Evolutionary conservation across 2,329 filamentous ascomycete species (phyloP).

Genomic region (Tolypocladium endophyticum): DNA sequence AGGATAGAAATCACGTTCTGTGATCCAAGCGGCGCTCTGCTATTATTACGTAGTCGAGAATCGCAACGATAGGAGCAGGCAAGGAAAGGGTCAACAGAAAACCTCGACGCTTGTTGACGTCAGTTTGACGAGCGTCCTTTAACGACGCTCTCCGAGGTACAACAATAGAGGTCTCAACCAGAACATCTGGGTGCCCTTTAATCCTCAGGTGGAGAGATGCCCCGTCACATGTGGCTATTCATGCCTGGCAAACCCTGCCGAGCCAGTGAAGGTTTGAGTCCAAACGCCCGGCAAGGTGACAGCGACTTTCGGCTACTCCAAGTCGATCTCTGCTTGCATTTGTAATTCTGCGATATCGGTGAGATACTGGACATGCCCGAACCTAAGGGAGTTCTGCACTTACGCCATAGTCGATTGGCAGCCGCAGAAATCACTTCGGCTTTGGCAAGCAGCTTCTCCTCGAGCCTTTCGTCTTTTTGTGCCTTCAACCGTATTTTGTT

Average conservation of each 20-base stretch:
- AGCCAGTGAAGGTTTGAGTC: not conserved
- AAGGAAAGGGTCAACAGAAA: not conserved
- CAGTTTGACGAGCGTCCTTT: not conserved
- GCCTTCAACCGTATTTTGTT: constrained; percentile 49
- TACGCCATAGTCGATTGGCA: constrained; percentile 60
- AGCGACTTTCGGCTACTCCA: constrained; percentile 20
- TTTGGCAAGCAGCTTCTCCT: constrained; percentile 54
- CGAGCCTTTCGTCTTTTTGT: constrained; percentile 46
- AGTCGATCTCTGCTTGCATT: constrained; percentile 38
- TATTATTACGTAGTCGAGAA: not conserved
- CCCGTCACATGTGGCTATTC: not conserved
- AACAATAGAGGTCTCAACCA: not conserved
- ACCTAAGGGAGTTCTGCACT: constrained; percentile 14
- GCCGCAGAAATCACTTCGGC: constrained; percentile 58
- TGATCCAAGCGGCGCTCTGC: not conserved
- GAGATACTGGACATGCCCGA: not conserved
- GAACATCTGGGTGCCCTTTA: not conserved
- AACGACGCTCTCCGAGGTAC: too few species aligned
- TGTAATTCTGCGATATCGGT: constrained; percentile 28
- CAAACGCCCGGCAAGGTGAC: not conserved
- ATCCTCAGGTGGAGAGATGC: not conserved
- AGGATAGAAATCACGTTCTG: not conserved
- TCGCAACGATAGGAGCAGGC: not conserved
- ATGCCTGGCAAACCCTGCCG: not conserved
- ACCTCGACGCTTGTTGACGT: not conserved